Evolutionary conservation across 208 protist genomes (phyloP).

Genomic region (Acanthamoeba divionensis): DNA sequence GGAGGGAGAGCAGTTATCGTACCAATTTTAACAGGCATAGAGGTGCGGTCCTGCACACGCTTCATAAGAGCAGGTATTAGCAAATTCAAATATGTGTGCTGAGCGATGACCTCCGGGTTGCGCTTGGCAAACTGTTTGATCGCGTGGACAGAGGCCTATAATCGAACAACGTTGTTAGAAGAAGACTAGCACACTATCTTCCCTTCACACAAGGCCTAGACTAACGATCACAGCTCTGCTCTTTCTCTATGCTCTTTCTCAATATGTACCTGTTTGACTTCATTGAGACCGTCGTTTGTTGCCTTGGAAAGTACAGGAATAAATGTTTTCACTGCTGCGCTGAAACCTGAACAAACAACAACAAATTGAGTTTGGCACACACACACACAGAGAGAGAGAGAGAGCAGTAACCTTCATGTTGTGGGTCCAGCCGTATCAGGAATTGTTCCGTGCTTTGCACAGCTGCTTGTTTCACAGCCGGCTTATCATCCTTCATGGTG

Average conservation of each 20-base stretch:
- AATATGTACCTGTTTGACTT: conserved; percentile 43
- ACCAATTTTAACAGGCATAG: conserved; percentile 41
- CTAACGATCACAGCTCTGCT: no score
- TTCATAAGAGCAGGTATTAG: neutral
- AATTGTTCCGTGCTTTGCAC: neutral
- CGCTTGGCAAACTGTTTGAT: conserved; percentile 40
- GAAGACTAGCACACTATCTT: no score
- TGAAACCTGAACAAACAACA: neutral
- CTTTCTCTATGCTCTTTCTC: no score
- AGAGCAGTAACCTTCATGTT: neutral
- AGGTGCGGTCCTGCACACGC: conserved; percentile 25
- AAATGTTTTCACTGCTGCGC: neutral
- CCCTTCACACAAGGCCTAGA: no score
- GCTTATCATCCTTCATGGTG: conserved; percentile 31
- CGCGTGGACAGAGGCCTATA: neutral
- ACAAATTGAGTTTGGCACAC: neutral
- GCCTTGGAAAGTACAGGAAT: neutral
- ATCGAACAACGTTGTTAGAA: no score
- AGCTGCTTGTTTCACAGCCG: neutral
- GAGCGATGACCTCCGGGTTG: neutral
- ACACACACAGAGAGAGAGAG: neutral
- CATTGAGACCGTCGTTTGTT: neutral
- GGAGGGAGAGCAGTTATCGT: neutral
- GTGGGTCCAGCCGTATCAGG: neutral
- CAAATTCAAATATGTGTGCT: neutral